Conservation (phyloP, 208 protist genomes). For the Wallacemonas collosoma region DNA sequence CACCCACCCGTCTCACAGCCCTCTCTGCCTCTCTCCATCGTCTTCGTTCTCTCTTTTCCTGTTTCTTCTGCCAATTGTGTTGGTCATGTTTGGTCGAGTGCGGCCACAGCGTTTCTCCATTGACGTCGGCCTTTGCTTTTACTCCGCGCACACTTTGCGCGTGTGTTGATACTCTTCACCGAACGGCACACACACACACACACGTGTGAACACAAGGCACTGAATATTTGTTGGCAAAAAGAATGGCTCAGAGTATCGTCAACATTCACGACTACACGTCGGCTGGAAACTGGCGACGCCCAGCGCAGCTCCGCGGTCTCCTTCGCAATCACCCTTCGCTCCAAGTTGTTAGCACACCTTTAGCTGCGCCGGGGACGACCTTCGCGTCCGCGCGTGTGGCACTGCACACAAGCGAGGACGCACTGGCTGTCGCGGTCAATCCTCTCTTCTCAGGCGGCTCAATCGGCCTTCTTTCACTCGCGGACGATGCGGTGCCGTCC, state of each 20-base stretch:
- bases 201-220: no score
- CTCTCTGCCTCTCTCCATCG: no score
- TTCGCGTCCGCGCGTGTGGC: constrained; percentile 60
- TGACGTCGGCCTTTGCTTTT: no score
- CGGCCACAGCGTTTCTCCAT: no score
- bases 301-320: constrained; percentile 79
- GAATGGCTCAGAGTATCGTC: constrained; percentile 73
- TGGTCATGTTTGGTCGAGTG: no score
- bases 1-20: no score
- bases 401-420: constrained; percentile 63
- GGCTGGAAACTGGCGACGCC: constrained; percentile 62
- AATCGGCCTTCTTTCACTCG: constrained; percentile 64
- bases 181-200: neutral
- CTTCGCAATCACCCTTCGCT: constrained; percentile 78
- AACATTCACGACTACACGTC: constrained; percentile 65
- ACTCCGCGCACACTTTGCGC: no score
- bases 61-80: no score
- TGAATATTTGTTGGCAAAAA: no score
- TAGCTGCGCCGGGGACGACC: constrained; percentile 50
- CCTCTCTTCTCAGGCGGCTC: constrained; percentile 53
- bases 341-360: constrained; percentile 37
- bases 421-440: constrained; percentile 60
- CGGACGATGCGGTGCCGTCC: constrained; percentile 23
- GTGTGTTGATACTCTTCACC: constrained; percentile 8
- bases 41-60: no score